A percentile compares a stretch with the other conserved stretches of the same genome.
These are phyloP conservation scores for Coemansia sp. DNA, from an alignment of 192 early-diverging fungal genomes.

Conservation along the genomic window DNA sequence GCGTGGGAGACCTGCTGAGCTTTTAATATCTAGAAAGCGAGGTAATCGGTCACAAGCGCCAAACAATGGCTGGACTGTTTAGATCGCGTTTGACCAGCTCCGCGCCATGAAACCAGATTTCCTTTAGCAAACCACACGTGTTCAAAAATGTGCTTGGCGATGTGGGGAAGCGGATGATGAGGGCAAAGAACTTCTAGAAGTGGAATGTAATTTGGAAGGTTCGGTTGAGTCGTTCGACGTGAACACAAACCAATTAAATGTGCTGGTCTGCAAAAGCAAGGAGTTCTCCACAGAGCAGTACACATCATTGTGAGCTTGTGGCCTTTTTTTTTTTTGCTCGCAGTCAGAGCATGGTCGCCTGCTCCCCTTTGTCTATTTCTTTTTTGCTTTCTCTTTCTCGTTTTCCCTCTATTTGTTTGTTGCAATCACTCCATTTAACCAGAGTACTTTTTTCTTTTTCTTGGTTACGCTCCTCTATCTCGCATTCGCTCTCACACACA, in stretches of 20 bases:
- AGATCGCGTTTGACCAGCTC: neutral
- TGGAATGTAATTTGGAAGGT: neutral
- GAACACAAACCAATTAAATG: neutral
- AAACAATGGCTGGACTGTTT: neutral
- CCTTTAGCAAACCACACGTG: neutral
- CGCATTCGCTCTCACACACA: neutral
- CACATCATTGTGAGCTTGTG: neutral
- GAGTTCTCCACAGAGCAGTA: neutral
- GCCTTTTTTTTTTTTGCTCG: constrained; percentile 1
- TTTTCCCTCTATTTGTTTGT: neutral
- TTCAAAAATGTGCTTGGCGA: neutral
- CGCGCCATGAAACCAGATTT: neutral
- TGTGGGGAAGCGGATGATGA: neutral
- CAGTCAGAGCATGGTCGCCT: neutral
- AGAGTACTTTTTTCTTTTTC: neutral
- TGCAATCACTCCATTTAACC: neutral
- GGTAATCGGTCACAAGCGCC: neutral
- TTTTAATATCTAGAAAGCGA: neutral
- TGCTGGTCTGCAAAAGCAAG: neutral
- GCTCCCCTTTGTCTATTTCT: neutral
- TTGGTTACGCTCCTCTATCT: neutral
- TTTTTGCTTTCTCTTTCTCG: neutral
- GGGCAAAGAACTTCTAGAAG: neutral
- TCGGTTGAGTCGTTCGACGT: constrained; percentile 1
- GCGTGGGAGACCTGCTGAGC: neutral